Percentiles rank a stretch among this genome's conserved stretches.
phyloP scores from a whole-genome alignment of 2,329 filamentous ascomycete genomes.

The Fusarium sp. region DNA sequence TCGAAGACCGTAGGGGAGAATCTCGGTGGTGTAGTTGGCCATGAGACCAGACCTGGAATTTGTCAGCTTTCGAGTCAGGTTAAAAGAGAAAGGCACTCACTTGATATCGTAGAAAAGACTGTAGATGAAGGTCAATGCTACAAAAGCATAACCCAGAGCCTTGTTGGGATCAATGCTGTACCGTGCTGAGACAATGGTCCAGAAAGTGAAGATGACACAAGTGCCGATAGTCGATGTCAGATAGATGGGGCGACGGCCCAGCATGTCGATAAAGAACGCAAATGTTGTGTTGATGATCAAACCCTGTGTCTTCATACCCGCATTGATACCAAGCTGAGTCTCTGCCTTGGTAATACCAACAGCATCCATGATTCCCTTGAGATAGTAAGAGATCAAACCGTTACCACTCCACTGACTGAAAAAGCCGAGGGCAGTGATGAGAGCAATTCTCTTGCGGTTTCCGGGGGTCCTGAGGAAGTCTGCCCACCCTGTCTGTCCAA shows the following conservation, averaged over 20 bases:
- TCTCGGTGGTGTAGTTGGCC: constrained; percentile 47
- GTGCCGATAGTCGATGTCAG: constrained; percentile 31
- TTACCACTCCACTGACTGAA: constrained; percentile 39
- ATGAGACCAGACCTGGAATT: constrained; percentile 49
- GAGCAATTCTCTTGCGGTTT: constrained; percentile 50
- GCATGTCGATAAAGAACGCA: constrained; percentile 47
- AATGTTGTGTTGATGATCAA: constrained; percentile 14
- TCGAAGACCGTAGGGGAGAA: constrained; percentile 43
- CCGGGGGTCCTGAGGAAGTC: constrained; percentile 46
- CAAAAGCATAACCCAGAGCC: constrained; percentile 42
- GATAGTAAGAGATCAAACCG: constrained; percentile 30
- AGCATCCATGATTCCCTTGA: constrained; percentile 25
- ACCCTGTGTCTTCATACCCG: constrained; percentile 33
- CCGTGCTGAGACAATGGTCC: constrained; percentile 46
- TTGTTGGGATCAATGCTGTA: constrained; percentile 41
- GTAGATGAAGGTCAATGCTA: constrained; percentile 56
- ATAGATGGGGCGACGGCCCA: constrained; percentile 29
- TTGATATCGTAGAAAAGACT: constrained; percentile 54
- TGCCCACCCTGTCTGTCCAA: constrained; percentile 24
- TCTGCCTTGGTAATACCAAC: constrained; percentile 50
- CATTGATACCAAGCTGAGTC: constrained; percentile 51
- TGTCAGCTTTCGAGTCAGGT: neutral
- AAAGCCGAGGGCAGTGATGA: constrained; percentile 30
- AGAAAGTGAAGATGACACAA: constrained; percentile 49
- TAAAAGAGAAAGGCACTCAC: neutral